Evolutionary conservation across 768 basidiomycete genomes (phyloP), one percentile per base, ranked within the genome.

Genomic region (Serendipita sp.): DNA sequence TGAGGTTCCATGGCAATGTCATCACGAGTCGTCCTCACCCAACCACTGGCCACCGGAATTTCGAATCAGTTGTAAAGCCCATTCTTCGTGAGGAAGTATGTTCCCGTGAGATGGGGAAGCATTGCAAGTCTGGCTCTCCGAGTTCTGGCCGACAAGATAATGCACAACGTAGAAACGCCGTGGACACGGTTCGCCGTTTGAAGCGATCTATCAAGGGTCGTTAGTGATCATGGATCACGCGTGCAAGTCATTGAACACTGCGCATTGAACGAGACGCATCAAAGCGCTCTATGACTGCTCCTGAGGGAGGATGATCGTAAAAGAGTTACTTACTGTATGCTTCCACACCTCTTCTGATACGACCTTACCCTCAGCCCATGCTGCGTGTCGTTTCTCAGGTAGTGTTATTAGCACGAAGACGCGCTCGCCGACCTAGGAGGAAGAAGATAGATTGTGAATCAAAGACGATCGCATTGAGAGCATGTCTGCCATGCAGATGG

Each of bases 191-290:
- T 60, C 55, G 18, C 55, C 55, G 36, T 60, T 60, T 60, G 55
- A 60, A 60, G 27, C 33, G 34, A 60, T 60, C 55, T 60, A 60
- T 60, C 55, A 60, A 60, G 55, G 55, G 55, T 60, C 55, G 55
- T 31, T 36, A 50, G 55, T 60, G 55, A 60, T 60, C 55, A 60
- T 27, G 34, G 55, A 60, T 60, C 55, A 60, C 55, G 55, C 27
- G 55, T 60, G 36, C 34, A 36, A n/a, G 55, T 36, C 55, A 60
- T 23, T 34, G 33, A 23, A 34, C 55, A 36, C 4, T 60, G 36
- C 4, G 55, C 55, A 36, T 23, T 37, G n/a, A 60, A 60, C 29
- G 18, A 27, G 36, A 31, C 55, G 55, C 34, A 31, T 52, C 18
- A n/a, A 36, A 33, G 55, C 29, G 55, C 36, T 33, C 16, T 60